These are phyloP conservation scores for Limnomonas spitsbergensis DNA, from an alignment of 139 green algal species.

Conservation along the genomic window DNA sequence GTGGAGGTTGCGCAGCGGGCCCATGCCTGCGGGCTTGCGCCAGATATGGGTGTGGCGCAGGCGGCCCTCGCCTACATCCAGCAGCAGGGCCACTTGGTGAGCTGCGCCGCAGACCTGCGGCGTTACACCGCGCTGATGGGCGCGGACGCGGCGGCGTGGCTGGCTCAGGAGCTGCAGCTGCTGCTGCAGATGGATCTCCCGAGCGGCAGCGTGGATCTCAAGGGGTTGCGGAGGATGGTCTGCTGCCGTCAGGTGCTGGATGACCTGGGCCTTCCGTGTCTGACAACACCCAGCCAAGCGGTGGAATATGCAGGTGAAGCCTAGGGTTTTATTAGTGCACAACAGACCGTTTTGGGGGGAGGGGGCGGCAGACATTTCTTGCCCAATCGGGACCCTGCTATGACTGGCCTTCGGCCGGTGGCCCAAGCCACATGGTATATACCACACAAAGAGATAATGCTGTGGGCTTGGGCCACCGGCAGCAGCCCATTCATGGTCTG, in stretches of 20 bases:
- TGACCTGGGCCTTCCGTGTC: slow-evolving; percentile 46
- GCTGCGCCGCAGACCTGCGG: slow-evolving; percentile 3
- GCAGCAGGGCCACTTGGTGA: slow-evolving; percentile 3
- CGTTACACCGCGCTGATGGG: neutral
- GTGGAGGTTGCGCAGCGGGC: slow-evolving; percentile 2
- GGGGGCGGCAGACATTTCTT: too few species aligned
- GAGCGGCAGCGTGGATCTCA: neutral
- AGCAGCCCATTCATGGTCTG: too few species aligned
- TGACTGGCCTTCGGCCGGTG: too few species aligned
- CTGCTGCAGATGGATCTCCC: neutral
- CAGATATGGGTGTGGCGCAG: neutral
- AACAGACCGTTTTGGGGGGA: too few species aligned
- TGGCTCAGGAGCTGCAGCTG: neutral
- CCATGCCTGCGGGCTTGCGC: neutral
- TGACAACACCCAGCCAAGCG: slow-evolving; percentile 17
- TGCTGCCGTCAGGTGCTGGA: slow-evolving; percentile 43
- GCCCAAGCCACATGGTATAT: too few species aligned
- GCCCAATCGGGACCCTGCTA: too few species aligned
- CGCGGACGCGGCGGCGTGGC: neutral
- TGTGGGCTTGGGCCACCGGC: too few species aligned
- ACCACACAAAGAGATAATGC: too few species aligned
- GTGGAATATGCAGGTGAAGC: slow-evolving; percentile 34
- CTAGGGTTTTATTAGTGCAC: too few species aligned
- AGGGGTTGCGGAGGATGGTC: slow-evolving; percentile 20
- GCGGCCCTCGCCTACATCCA: neutral